Conservation (phyloP, 805 yeast genomes). For the Wickerhamomyces rabaulensis region DNA sequence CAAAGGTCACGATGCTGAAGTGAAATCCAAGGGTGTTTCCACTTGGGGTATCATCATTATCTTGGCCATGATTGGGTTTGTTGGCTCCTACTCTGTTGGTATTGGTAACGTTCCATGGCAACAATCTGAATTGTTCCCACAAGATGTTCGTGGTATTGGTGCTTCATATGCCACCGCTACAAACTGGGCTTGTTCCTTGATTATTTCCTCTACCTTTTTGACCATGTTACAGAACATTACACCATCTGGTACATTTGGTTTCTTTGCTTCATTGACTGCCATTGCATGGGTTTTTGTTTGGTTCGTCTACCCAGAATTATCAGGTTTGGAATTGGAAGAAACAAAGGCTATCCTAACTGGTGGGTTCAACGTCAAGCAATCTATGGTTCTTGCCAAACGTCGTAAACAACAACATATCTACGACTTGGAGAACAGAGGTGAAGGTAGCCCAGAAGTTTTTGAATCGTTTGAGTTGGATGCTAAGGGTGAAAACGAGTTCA, state of each 20-base stretch:
- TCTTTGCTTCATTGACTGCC: constrained; percentile 79
- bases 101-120: constrained; percentile 99
- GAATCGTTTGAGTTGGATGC: no score
- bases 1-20: constrained; percentile 38
- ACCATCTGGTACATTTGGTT: constrained; percentile 90
- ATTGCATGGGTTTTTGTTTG: constrained; percentile 68
- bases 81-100: constrained; percentile 89
- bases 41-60: constrained; percentile 90
- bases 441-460: no score
- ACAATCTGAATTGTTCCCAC: constrained; percentile 92
- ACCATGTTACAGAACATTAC: constrained; percentile 92
- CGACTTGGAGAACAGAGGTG: no score
- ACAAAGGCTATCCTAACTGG: constrained; percentile 73
- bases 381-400: no score
- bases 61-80: constrained; percentile 78
- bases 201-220: constrained; percentile 85
- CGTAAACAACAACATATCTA: no score
- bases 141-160: constrained; percentile 89
- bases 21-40: constrained; percentile 35
- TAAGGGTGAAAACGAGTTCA: no score
- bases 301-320: constrained; percentile 88
- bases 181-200: constrained; percentile 93
- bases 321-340: constrained; percentile 88
- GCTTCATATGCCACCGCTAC: constrained; percentile 87
- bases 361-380: constrained; percentile 87